These are phyloP conservation scores for Xerophyta viscosa DNA, from an alignment of 106 monocot genomes.

Conservation along the genomic window DNA sequence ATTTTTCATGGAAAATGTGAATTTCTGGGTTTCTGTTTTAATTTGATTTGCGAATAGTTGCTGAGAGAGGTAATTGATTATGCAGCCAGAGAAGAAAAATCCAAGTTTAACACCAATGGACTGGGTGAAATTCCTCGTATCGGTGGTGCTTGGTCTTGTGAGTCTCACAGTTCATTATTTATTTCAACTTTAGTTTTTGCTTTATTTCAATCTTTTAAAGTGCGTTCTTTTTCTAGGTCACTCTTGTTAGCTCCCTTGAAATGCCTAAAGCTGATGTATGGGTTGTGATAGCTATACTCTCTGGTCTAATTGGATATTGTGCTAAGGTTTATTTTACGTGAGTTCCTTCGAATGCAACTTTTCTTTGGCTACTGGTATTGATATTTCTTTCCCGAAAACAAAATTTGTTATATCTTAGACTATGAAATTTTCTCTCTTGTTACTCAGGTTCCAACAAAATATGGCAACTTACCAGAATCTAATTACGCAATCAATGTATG, in stretches of 20 bases:
- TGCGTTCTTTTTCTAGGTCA: constrained; percentile 29
- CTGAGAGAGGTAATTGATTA: too few relatives aligned
- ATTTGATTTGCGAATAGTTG: neutral
- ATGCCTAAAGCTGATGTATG: constrained; percentile 79
- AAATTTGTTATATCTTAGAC: too few relatives aligned
- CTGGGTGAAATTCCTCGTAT: constrained; percentile 81
- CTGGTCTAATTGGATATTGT: constrained; percentile 87
- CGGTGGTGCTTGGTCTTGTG: constrained; percentile 78
- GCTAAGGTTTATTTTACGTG: constrained; percentile 95
- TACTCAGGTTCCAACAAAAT: constrained; percentile 75
- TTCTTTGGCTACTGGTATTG: too few relatives aligned
- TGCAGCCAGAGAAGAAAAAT: constrained; percentile 97
- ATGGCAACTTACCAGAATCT: constrained; percentile 85
- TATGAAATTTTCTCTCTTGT: too few relatives aligned
- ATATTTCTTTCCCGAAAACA: too few relatives aligned
- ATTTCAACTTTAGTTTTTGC: neutral
- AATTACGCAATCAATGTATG: constrained; percentile 94
- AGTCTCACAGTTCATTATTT: constrained; percentile 7
- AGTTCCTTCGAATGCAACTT: constrained; percentile 14
- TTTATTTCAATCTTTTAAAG: constrained; percentile 8
- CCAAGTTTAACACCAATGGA: constrained; percentile 97
- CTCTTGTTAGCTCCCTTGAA: constrained; percentile 78
- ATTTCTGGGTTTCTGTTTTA: neutral
- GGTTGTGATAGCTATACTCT: constrained; percentile 86
- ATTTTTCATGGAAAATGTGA: neutral